Base-by-base conservation (phyloP, 1,139 yeast genomes). In the Pichia sp. region DNA sequence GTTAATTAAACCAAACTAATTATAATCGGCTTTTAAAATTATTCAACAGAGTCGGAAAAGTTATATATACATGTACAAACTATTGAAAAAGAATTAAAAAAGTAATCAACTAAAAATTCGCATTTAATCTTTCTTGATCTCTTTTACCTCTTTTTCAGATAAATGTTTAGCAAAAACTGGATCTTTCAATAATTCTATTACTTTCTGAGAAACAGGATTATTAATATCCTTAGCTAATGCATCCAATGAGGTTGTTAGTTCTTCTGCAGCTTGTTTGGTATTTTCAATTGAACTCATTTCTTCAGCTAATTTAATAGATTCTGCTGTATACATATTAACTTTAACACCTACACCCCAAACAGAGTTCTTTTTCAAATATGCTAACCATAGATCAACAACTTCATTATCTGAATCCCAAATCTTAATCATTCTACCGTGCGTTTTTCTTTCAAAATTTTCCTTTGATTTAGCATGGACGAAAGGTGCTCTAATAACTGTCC, bases 401-500 rank as follows among this genome's bases (percentile, higher is more conserved):
- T 86, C 96, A 1, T 91, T 81, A 49, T 84, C 80, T 20, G 96
- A 77, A 62, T 91, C 97, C 69, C 75, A 88, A 17, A 88, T 84
- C 48, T 71, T 71, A 50, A 91, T 68, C 49, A 75, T 64, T 47
- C 94, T 76, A 55, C 82, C 77, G 60, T 77, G 85, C 1, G 97
- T 91, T 41, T 77, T 73, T 66, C 97, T 79, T 66, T 85, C 85
- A 66, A 85, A 91, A 68, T 91, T 91, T 66, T 91, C 96, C 66
- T 91, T 91, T 9, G 94, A 74, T 61, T 89, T 89, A 41, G 97
- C 95, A 59, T 85, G 94, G 26, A 85, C 96, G 61, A 91, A 91
- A 1, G 97, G 97, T 4, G 96, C 81, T 60, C 83, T 77, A 54
- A 84, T 86, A 41, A 91, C 96, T 0, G 98, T 91, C 84, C 95